Percentiles rank a stretch among this genome's conserved stretches.
Conservation (phyloP, 805 yeast species). For the Debaryomyces tyrocola region DNA sequence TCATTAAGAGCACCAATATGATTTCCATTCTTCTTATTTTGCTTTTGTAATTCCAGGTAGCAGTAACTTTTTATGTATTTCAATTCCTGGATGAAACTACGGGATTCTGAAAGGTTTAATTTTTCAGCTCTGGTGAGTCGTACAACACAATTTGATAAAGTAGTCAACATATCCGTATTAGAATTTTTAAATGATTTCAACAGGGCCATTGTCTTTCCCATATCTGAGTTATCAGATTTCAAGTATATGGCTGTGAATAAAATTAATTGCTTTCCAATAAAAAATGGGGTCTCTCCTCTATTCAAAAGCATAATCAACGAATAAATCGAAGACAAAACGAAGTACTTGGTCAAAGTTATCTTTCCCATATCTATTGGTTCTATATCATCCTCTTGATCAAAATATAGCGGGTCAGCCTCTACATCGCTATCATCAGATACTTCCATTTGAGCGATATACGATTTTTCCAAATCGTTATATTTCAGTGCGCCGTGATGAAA, state of each 20-base stretch:
- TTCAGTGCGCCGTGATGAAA: neutral
- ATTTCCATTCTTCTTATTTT: neutral
- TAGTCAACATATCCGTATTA: conserved; percentile 10
- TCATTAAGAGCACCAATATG: neutral
- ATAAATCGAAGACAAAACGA: conserved; percentile 13
- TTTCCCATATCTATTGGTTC: conserved; percentile 1
- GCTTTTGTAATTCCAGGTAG: neutral
- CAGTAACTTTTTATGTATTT: neutral
- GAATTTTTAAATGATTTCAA: conserved; percentile 20
- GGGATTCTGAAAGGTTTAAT: neutral
- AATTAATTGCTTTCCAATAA: conserved; percentile 23
- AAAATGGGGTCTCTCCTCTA: conserved; percentile 28
- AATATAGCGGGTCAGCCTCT: conserved; percentile 9
- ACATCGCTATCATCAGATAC: conserved; percentile 25
- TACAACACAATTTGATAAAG: conserved; percentile 24
- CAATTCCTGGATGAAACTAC: neutral
- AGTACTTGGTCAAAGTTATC: conserved; percentile 9
- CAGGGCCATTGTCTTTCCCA: conserved; percentile 16
- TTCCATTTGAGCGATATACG: conserved; percentile 27
- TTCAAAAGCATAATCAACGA: conserved; percentile 18
- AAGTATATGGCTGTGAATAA: conserved; percentile 20
- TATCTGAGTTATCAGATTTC: conserved; percentile 10
- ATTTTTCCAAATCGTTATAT: neutral
- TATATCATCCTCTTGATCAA: conserved; percentile 12
- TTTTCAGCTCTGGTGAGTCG: conserved; percentile 13